Evolutionary conservation across 2,329 filamentous ascomycete species (phyloP).

Genomic region (Rasamsonia emersonii): DNA sequence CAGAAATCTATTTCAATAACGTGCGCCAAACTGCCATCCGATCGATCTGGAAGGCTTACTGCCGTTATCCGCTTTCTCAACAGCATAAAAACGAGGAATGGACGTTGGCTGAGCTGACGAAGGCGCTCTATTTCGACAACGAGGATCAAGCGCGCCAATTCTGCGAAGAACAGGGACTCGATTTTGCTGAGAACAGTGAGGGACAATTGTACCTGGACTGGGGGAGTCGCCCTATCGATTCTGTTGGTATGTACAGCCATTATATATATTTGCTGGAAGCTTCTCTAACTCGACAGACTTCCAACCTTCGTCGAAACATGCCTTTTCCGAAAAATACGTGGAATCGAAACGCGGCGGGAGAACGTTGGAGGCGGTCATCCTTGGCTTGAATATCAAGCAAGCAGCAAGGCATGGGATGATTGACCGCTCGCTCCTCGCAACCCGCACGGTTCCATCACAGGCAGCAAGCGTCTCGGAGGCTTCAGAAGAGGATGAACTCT

Average conservation of each 20-base stretch:
- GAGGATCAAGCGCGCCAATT: slow-evolving; percentile 46
- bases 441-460: slow-evolving; percentile 15
- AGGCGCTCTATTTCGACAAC: slow-evolving; percentile 48
- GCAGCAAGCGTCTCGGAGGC: slow-evolving; percentile 19
- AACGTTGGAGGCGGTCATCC: slow-evolving; percentile 48
- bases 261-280: not conserved
- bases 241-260: slow-evolving; percentile 34
- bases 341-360: slow-evolving; percentile 51
- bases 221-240: slow-evolving; percentile 37
- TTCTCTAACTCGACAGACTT: slow-evolving; percentile 24
- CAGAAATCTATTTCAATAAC: slow-evolving; percentile 54
- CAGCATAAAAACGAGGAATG: slow-evolving; percentile 46
- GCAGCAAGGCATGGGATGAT: slow-evolving; percentile 44
- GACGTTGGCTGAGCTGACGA: slow-evolving; percentile 45
- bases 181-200: slow-evolving; percentile 38
- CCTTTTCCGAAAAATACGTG: slow-evolving; percentile 46
- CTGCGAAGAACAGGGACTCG: slow-evolving; percentile 45
- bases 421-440: slow-evolving; percentile 29
- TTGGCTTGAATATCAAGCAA: slow-evolving; percentile 46
- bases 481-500: slow-evolving; percentile 28
- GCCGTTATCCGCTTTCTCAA: slow-evolving; percentile 39
- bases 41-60: slow-evolving; percentile 46
- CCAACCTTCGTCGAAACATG: slow-evolving; percentile 40
- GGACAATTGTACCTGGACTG: slow-evolving; percentile 45
- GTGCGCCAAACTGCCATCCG: slow-evolving; percentile 50